phyloP scores from a whole-genome alignment of 164 flowering plant genomes.

The Dillenia turbinata region DNA sequence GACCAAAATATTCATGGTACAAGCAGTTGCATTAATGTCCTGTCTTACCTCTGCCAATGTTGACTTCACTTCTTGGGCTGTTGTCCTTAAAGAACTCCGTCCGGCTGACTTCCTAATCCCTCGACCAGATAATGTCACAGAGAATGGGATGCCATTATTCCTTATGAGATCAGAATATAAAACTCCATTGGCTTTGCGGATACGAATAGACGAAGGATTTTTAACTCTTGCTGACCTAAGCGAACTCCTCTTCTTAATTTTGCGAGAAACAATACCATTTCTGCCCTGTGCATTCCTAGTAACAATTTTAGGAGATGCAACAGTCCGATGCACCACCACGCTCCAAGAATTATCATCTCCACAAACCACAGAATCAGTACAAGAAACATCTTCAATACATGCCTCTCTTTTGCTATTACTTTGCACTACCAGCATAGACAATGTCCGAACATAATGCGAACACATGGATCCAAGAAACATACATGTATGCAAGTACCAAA shows the following conservation, averaged over 20 bases:
- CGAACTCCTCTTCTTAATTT: constrained; percentile 44
- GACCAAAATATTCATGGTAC: constrained; percentile 60
- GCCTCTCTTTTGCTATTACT: constrained; percentile 4
- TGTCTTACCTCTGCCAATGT: constrained; percentile 15
- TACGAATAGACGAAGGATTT: constrained; percentile 19
- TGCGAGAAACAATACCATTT: constrained; percentile 24
- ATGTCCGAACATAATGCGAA: constrained; percentile 13
- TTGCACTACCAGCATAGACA: constrained; percentile 1
- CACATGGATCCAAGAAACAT: constrained; percentile 25
- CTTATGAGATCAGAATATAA: constrained; percentile 24
- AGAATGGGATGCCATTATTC: constrained; percentile 18
- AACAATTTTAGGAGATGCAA: constrained; percentile 15
- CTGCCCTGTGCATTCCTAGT: constrained; percentile 21
- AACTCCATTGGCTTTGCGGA: constrained; percentile 21
- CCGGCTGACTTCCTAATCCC: constrained; percentile 28
- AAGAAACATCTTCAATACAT: constrained; percentile 8
- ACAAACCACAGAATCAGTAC: neutral
- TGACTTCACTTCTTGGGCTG: constrained; percentile 24
- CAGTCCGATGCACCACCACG: constrained; percentile 11
- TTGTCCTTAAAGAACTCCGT: constrained; percentile 10
- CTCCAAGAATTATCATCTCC: constrained; percentile 12
- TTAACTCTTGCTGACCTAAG: constrained; percentile 34
- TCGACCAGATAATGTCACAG: constrained; percentile 17
- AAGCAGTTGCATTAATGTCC: constrained; percentile 31
- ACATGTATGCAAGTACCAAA: constrained; percentile 42